A percentile compares a stretch with the other conserved stretches of the same genome.
These are phyloP conservation scores for Misopates orontium DNA, from an alignment of 257 asterid genomes.

Conservation along the genomic window DNA sequence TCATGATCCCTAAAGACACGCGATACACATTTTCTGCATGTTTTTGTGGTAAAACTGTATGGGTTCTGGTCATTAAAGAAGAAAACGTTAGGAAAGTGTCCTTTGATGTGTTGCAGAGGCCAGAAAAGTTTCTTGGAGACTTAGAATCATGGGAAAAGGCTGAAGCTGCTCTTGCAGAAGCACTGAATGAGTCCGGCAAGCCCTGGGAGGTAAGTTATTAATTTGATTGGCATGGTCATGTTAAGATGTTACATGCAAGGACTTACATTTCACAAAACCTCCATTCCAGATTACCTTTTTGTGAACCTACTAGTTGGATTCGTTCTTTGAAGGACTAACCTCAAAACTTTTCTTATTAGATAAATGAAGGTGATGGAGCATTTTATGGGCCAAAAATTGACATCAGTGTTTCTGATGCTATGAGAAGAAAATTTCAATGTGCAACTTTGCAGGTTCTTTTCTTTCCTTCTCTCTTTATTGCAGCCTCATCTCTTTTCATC, in stretches of 20 bases:
- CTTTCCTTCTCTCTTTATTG: constrained; percentile 16
- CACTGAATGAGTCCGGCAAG: constrained; percentile 84
- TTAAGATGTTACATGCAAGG: background rate
- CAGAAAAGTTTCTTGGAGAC: constrained; percentile 91
- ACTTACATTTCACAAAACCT: background rate
- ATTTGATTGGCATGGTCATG: constrained; percentile 3
- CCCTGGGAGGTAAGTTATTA: constrained; percentile 85
- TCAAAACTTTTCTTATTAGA: constrained; percentile 37
- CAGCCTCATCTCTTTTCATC: background rate
- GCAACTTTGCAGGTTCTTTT: constrained; percentile 87
- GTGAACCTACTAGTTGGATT: constrained; percentile 11
- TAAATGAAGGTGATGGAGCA: constrained; percentile 96
- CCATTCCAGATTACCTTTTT: constrained; percentile 16
- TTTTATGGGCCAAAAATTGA: constrained; percentile 97
- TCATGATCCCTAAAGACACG: constrained; percentile 6
- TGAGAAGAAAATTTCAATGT: constrained; percentile 94
- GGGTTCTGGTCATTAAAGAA: constrained; percentile 24
- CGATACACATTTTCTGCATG: constrained; percentile 14
- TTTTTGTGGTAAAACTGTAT: constrained; percentile 15
- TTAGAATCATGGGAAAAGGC: constrained; percentile 80
- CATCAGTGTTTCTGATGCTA: constrained; percentile 88
- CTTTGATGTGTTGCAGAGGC: constrained; percentile 63
- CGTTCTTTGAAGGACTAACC: constrained; percentile 30
- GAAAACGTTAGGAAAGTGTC: background rate
- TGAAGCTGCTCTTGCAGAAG: constrained; percentile 88